These are phyloP conservation scores for Paramecium sonneborni DNA, from an alignment of 73 alveolate genomes.

Conservation along the genomic window DNA sequence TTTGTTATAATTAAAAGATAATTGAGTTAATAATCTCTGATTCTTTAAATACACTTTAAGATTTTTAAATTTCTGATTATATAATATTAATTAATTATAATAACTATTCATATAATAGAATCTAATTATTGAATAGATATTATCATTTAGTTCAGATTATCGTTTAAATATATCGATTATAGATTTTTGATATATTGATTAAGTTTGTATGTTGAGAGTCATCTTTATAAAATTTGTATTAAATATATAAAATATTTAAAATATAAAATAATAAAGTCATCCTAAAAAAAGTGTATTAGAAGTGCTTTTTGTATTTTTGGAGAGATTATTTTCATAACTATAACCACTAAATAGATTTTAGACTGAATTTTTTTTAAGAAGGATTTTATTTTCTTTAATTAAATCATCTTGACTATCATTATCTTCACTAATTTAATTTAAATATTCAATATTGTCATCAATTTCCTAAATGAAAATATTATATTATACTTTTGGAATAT, in stretches of 20 bases:
- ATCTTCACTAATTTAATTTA: slow-evolving; percentile 43
- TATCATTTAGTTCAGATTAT: too few species aligned
- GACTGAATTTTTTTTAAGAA: slow-evolving; percentile 70
- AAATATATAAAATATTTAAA: too few species aligned
- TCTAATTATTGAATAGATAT: too few species aligned
- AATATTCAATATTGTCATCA: slow-evolving; percentile 33
- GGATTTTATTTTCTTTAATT: slow-evolving; percentile 58
- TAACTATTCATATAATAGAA: too few species aligned
- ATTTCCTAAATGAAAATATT: background rate
- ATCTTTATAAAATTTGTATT: background rate
- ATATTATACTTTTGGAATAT: slow-evolving; percentile 68
- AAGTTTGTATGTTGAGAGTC: too few species aligned
- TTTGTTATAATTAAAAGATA: background rate
- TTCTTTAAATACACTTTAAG: too few species aligned
- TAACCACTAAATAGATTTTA: slow-evolving; percentile 50
- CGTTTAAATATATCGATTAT: too few species aligned
- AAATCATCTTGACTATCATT: slow-evolving; percentile 59
- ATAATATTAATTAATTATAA: too few species aligned
- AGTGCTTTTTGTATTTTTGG: slow-evolving; percentile 45
- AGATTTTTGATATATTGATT: too few species aligned
- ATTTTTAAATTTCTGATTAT: too few species aligned
- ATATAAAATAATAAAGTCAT: background rate
- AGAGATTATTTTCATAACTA: slow-evolving; percentile 11
- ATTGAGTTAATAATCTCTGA: background rate
- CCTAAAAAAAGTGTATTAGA: slow-evolving; percentile 6